These are phyloP conservation scores for Zygosaccharomyces bailii DNA, from an alignment of 805 yeast species.

Conservation along the genomic window DNA sequence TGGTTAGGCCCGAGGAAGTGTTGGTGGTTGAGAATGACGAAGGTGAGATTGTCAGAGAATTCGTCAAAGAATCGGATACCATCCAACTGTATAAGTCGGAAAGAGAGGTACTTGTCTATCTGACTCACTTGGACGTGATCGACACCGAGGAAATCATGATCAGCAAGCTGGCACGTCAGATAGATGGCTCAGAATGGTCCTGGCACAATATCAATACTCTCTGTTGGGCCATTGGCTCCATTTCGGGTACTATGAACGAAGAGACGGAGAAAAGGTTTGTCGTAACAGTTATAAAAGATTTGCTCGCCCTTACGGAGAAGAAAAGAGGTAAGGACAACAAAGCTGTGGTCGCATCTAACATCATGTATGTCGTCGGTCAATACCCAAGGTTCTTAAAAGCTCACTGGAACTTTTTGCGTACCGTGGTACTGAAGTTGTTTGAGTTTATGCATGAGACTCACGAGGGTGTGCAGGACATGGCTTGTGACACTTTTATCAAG, in stretches of 20 bases:
- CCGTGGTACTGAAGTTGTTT: constrained; percentile 91
- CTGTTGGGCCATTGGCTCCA: constrained; percentile 99
- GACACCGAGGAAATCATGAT: constrained; percentile 95
- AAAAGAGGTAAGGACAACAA: constrained; percentile 97
- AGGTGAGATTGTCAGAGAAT: constrained; percentile 97
- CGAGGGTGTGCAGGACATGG: constrained; percentile 99
- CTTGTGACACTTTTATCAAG: constrained; percentile 97
- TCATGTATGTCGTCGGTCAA: constrained; percentile 99
- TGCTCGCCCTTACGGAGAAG: constrained; percentile 88
- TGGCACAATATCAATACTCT: constrained; percentile 97
- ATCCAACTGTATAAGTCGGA: constrained; percentile 91
- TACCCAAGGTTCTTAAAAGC: constrained; percentile 96
- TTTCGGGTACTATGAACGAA: constrained; percentile 97
- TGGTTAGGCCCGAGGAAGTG: constrained; percentile 99
- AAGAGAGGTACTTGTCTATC: constrained; percentile 91
- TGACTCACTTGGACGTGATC: constrained; percentile 91
- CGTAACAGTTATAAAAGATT: constrained; percentile 88
- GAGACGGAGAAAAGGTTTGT: constrained; percentile 93
- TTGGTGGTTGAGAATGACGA: constrained; percentile 96
- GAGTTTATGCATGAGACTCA: constrained; percentile 99
- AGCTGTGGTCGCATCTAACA: constrained; percentile 99
- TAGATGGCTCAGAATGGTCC: constrained; percentile 97
- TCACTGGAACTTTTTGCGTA: constrained; percentile 95
- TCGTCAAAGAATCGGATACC: constrained; percentile 95
- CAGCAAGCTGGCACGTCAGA: constrained; percentile 83